Conservation (phyloP, 164 flowering plant genomes). For the Liquidambar formosana region DNA sequence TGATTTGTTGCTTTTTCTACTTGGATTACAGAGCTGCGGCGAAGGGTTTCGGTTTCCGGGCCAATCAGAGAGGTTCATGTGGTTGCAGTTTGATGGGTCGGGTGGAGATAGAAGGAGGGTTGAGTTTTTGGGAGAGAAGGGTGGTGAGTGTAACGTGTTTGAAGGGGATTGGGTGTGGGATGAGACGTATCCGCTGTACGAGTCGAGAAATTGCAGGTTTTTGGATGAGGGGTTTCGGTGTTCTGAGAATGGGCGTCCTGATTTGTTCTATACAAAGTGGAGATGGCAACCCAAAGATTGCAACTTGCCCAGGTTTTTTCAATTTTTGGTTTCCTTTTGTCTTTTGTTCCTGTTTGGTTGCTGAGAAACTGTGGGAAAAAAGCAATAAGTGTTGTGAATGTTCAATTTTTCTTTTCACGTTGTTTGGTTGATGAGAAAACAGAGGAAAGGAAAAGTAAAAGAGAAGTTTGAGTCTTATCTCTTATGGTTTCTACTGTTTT, state of each 20-base stretch:
- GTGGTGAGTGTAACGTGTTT: conserved; percentile 60
- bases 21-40: conserved; percentile 58
- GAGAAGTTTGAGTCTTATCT: neutral
- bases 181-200: conserved; percentile 69
- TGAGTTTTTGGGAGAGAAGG: conserved; percentile 36
- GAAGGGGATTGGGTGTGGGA: conserved; percentile 90
- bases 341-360: conserved; percentile 6
- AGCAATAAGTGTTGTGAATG: neutral
- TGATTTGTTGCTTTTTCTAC: conserved; percentile 61
- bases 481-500: no score
- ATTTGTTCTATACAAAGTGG: conserved; percentile 81
- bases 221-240: conserved; percentile 82
- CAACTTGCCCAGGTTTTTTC: conserved; percentile 80
- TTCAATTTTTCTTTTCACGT: neutral
- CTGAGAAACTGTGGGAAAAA: conserved; percentile 8
- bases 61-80: conserved; percentile 39
- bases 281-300: conserved; percentile 92
- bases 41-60: conserved; percentile 31
- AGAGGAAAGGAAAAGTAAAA: neutral
- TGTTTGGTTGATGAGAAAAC: neutral
- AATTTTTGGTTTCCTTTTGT: neutral
- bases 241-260: conserved; percentile 77
- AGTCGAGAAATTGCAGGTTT: conserved; percentile 60
- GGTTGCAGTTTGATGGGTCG: conserved; percentile 32
- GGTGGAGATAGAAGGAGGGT: conserved; percentile 15